Percentiles rank a stretch among this genome's conserved stretches.
Conservation (phyloP, 2,329 filamentous ascomycete species). For the Pseudogymnoascus sp. region DNA sequence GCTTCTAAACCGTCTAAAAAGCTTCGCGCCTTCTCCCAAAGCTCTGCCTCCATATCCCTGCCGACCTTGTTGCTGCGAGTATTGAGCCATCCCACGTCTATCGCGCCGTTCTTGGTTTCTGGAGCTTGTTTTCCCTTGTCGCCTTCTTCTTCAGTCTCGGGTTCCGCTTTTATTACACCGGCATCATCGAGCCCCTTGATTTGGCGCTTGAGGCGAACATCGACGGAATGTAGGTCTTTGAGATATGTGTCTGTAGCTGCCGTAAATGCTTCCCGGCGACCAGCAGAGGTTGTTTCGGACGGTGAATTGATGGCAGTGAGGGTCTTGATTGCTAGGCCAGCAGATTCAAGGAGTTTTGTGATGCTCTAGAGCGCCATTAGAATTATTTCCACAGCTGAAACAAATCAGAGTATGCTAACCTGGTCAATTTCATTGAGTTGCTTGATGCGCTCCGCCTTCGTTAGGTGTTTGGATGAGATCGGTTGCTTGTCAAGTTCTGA, state of each 20-base stretch:
- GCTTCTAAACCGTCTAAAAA: constrained; percentile 40
- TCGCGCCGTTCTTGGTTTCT: constrained; percentile 39
- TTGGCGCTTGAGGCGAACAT: constrained; percentile 66
- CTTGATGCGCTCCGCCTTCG: constrained; percentile 67
- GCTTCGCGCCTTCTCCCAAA: constrained; percentile 56
- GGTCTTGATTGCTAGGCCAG: constrained; percentile 54
- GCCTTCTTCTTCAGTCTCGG: constrained; percentile 16
- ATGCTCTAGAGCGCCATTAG: constrained; percentile 24
- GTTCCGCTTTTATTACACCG: constrained; percentile 47
- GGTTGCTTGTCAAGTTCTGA: not conserved
- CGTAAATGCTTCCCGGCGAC: constrained; percentile 43
- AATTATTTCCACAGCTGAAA: not conserved
- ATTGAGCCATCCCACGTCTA: constrained; percentile 87
- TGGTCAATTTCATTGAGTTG: constrained; percentile 75
- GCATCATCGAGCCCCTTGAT: constrained; percentile 77
- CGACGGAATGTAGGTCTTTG: constrained; percentile 61
- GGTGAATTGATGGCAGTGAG: constrained; percentile 42
- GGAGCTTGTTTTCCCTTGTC: constrained; percentile 28
- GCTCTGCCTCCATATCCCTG: constrained; percentile 73
- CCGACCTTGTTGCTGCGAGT: constrained; percentile 75
- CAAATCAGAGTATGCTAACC: constrained; percentile 31
- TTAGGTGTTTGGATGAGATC: constrained; percentile 39
- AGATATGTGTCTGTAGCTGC: constrained; percentile 60
- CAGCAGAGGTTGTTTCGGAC: constrained; percentile 9
- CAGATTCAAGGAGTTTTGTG: constrained; percentile 45